Evolutionary conservation across 176 grass and related monocot species (phyloP), one percentile per base, ranked within the genome.

Genomic region (Oryza coarctata): DNA sequence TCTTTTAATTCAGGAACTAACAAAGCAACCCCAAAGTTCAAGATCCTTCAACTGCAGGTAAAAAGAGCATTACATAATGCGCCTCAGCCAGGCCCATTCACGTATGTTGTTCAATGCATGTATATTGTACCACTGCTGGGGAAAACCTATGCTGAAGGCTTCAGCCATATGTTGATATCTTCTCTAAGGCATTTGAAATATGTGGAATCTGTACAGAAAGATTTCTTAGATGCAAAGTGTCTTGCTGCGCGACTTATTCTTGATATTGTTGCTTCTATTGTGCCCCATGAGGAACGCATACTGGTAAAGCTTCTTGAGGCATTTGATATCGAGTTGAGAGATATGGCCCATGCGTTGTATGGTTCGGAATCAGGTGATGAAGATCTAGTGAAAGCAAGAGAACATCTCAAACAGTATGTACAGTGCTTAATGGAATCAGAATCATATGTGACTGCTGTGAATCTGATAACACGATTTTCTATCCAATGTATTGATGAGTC

Each of bases 81-180:
- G 35, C 95, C 95, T 67, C 86, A 86, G 74, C 95, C 95, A 65
- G 95, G 95, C 30, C 95, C 95, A 58, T 98, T 98, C 82, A 98
- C 95, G 18, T 98, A 94, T 72, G 82, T 94, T 84, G 84, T 94
- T 74, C 92, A 93, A 40, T 98, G 95, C 72, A 83, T 98, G 84
- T 94, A 98, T 73, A 76, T 98, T 73, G 52, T 94, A 72, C 92
- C 95, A 69, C 74, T 94, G 74, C 33, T 98, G 86, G 95, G 92
- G 34, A 72, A 82, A 74, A 80, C 72, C 38, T 81, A 98, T 83
- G 85, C 83, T 38, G 95, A 94, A 86, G 95, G 95, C 28, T 94
- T 98, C 79, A 89, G 92, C 71, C 95, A 98, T 71, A 93, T 94
- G 92, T 80, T 98, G 73, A 86, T 84, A 72, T 98, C 92, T 71